A percentile compares a stretch with the other conserved stretches of the same genome.
These are phyloP conservation scores for Pythium sukuiense DNA, from an alignment of 352 stramenopile species.

Conservation along the genomic window DNA sequence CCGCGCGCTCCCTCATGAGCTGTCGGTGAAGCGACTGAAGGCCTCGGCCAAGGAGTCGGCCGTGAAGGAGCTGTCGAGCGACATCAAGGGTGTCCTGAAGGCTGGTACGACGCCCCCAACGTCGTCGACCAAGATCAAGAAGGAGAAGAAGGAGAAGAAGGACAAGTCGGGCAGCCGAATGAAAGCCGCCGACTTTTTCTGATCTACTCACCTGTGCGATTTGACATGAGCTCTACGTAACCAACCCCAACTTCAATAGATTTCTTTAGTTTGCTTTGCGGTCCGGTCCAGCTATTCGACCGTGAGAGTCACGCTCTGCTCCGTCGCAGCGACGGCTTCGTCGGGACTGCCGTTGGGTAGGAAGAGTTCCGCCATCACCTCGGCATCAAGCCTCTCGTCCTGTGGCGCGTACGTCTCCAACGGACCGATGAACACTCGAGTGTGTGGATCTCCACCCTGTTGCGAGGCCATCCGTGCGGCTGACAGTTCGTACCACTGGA, in stretches of 20 bases:
- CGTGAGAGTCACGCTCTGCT: neutral
- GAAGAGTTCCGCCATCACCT: slow-evolving; percentile 25
- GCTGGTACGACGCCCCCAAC: slow-evolving; percentile 27
- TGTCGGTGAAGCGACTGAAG: slow-evolving; percentile 84
- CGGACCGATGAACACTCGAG: slow-evolving; percentile 22
- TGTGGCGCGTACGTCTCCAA: slow-evolving; percentile 24
- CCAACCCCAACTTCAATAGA: slow-evolving; percentile 22
- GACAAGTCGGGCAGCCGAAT: slow-evolving; percentile 43
- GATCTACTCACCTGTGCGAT: slow-evolving; percentile 4
- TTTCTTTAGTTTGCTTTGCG: slow-evolving; percentile 16
- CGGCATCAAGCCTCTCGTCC: slow-evolving; percentile 14
- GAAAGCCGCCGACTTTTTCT: slow-evolving; percentile 77
- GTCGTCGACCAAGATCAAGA: slow-evolving; percentile 30
- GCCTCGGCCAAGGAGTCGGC: slow-evolving; percentile 64
- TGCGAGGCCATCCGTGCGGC: neutral
- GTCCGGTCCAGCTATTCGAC: neutral
- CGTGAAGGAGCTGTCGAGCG: slow-evolving; percentile 47
- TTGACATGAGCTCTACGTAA: slow-evolving; percentile 11
- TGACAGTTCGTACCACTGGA: slow-evolving; percentile 30
- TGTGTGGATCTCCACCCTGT: neutral
- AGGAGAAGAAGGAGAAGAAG: slow-evolving; percentile 5
- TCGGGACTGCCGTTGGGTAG: neutral
- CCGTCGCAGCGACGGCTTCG: neutral
- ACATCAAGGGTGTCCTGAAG: slow-evolving; percentile 82
- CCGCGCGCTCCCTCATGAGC: slow-evolving; percentile 70